Percentiles rank a stretch among this genome's conserved stretches.
phyloP scores from a whole-genome alignment of 345 rosid genomes.

The Garcia nutans region DNA sequence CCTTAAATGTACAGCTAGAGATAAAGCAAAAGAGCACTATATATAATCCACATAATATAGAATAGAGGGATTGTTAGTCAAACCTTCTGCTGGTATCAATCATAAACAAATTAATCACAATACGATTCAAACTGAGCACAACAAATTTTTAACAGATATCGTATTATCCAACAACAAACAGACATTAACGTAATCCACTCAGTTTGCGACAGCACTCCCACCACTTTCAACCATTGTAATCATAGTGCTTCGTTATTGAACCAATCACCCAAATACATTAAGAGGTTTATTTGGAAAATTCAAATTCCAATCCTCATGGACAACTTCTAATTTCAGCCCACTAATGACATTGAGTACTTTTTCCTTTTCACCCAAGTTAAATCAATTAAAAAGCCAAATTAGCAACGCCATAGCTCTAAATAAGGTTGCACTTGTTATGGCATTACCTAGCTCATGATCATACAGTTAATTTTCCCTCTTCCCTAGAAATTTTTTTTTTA shows the following conservation, averaged over 20 bases:
- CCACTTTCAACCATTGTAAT: neutral
- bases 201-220: neutral
- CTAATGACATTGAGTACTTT: neutral
- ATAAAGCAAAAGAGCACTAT: neutral
- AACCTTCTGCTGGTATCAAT: constrained; percentile 2
- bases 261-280: too few relatives aligned
- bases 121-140: neutral
- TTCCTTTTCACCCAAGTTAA: neutral
- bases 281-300: neutral
- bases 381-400: neutral
- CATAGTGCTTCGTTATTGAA: too few relatives aligned
- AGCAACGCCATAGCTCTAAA: neutral
- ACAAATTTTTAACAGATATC: neutral
- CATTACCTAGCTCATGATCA: neutral
- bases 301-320: neutral
- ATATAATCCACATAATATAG: neutral
- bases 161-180: neutral
- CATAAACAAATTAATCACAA: neutral
- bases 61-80: neutral
- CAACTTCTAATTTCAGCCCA: neutral
- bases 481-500: neutral
- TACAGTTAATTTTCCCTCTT: neutral
- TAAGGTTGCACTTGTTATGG: neutral
- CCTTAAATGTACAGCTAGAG: neutral
- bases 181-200: neutral